Percentiles rank a stretch among this genome's conserved stretches.
Conservation (phyloP, 164 flowering plant genomes). For the Berberis vulgaris region DNA sequence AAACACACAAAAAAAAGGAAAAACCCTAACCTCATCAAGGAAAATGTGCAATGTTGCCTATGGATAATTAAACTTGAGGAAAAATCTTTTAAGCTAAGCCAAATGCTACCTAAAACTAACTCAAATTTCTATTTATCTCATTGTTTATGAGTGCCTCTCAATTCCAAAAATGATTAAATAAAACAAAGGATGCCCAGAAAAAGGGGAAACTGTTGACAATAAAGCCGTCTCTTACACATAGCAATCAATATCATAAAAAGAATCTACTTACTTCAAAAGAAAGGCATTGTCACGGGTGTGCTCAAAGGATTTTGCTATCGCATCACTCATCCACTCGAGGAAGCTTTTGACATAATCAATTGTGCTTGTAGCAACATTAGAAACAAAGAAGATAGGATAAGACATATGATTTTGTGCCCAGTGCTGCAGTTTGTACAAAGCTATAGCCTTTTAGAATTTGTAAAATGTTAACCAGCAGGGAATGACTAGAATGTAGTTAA, state of each 20-base stretch:
- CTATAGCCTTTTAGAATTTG: neutral
- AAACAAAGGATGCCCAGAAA: neutral
- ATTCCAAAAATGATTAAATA: too few species aligned
- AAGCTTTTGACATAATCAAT: slow-evolving; percentile 90
- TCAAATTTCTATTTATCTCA: too few species aligned
- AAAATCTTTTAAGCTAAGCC: too few species aligned
- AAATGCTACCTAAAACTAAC: too few species aligned
- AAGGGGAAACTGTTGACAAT: neutral
- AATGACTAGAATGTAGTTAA: neutral
- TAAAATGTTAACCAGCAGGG: too few species aligned
- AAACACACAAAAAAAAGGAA: too few species aligned
- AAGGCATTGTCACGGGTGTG: slow-evolving; percentile 92
- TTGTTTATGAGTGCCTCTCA: too few species aligned
- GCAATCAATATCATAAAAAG: neutral
- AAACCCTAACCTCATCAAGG: too few species aligned
- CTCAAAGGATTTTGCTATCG: slow-evolving; percentile 93
- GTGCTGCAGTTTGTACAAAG: slow-evolving; percentile 36
- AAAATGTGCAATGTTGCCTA: too few species aligned
- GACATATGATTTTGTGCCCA: slow-evolving; percentile 64
- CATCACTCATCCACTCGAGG: slow-evolving; percentile 99
- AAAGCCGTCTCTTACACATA: neutral
- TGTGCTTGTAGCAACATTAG: slow-evolving; percentile 86
- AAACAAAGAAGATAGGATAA: slow-evolving; percentile 81
- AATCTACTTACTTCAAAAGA: slow-evolving; percentile 63
- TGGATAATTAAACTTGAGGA: too few species aligned